Conservation (phyloP, 495 filamentous ascomycete species). For the Durotheca rogersii region DNA sequence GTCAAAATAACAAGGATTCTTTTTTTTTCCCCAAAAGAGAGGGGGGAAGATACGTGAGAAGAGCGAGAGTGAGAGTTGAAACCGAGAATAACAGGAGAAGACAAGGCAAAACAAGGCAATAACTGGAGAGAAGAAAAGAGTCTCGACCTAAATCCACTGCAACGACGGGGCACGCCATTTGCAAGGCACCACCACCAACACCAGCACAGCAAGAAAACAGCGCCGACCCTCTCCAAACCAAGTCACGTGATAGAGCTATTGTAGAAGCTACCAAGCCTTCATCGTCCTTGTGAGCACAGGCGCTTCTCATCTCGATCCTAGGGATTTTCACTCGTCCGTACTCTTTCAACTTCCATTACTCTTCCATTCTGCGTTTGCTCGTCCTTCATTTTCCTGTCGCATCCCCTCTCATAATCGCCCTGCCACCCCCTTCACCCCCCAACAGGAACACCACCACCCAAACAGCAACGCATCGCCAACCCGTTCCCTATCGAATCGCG, state of each 20-base stretch:
- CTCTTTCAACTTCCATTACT: not conserved
- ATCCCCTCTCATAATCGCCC: conserved; percentile 11
- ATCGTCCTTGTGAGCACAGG: conserved; percentile 26
- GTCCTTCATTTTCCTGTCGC: conserved; percentile 14
- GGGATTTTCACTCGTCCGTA: conserved; percentile 18
- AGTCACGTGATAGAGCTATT: conserved; percentile 30
- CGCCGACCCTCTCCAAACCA: too few species aligned
- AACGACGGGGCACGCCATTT: too few species aligned
- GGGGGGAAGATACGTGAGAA: too few species aligned
- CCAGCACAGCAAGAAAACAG: too few species aligned
- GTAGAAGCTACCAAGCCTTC: conserved; percentile 14
- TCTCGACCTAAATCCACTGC: too few species aligned
- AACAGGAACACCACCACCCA: not conserved
- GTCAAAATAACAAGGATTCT: too few species aligned
- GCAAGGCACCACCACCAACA: too few species aligned
- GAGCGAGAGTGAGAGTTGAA: too few species aligned
- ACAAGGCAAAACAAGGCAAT: too few species aligned
- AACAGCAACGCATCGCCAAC: not conserved
- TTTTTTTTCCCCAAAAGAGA: too few species aligned
- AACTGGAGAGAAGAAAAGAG: too few species aligned
- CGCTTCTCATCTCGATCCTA: conserved; percentile 29
- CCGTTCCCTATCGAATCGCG: not conserved
- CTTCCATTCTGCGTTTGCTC: not conserved
- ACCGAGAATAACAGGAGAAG: too few species aligned
- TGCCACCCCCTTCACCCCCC: not conserved